A percentile compares a stretch with the other conserved stretches of the same genome.
Conservation (phyloP, 768 basidiomycete genomes). For the Cystofilobasidium macerans region DNA sequence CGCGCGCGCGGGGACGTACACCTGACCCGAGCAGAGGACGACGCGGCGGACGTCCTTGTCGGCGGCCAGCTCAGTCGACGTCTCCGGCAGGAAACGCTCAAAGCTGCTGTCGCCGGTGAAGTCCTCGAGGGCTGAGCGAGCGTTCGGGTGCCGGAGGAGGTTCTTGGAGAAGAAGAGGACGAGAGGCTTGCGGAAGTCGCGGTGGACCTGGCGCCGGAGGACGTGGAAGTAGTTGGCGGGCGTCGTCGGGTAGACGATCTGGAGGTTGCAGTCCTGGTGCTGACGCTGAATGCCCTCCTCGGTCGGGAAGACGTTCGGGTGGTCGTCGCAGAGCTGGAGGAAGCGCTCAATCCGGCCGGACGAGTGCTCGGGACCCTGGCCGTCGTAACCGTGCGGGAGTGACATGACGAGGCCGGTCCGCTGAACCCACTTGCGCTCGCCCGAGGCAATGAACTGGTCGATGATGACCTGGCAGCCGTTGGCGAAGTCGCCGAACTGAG, state of each 20-base stretch:
- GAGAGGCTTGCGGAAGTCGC: slow-evolving; percentile 98
- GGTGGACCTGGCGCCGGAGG: slow-evolving; percentile 88
- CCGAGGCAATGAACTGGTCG: slow-evolving; percentile 95
- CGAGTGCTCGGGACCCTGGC: slow-evolving; percentile 96
- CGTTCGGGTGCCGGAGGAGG: slow-evolving; percentile 85
- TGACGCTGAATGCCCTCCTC: slow-evolving; percentile 82
- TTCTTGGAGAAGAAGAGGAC: slow-evolving; percentile 96
- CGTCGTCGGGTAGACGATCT: slow-evolving; percentile 95
- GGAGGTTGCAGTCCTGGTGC: slow-evolving; percentile 99
- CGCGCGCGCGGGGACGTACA: no score
- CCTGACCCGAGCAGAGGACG: slow-evolving; percentile 69
- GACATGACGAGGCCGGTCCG: slow-evolving; percentile 36
- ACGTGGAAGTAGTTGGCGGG: slow-evolving; percentile 98
- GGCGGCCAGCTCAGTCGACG: slow-evolving; percentile 53
- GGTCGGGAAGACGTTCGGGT: slow-evolving; percentile 79
- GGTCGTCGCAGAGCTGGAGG: slow-evolving; percentile 94
- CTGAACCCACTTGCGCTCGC: slow-evolving; percentile 79
- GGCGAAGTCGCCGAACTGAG: slow-evolving; percentile 77
- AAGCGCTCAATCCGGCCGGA: slow-evolving; percentile 91
- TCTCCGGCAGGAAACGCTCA: slow-evolving; percentile 86
- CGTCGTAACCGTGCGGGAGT: slow-evolving; percentile 92
- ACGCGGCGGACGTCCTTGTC: slow-evolving; percentile 84
- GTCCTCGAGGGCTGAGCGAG: slow-evolving; percentile 73
- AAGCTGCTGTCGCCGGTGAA: slow-evolving; percentile 83
- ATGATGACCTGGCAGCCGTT: slow-evolving; percentile 87